A percentile compares a stretch with the other conserved stretches of the same genome.
Evolutionary conservation across 1,284 basidiomycete genomes (phyloP).

Genomic region (Cystobasidium slooffiae): DNA sequence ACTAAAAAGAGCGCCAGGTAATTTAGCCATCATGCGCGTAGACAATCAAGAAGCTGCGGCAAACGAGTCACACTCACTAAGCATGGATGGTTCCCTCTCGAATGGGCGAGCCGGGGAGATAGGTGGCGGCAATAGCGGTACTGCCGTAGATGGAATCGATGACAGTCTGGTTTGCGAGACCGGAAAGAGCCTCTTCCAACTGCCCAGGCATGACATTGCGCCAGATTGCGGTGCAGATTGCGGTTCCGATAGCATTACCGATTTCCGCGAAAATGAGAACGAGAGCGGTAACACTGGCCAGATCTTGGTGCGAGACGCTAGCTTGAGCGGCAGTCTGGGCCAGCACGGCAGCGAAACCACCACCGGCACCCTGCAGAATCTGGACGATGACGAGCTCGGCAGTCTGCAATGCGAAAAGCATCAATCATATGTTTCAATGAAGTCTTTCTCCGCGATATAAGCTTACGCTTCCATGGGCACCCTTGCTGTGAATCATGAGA

Average conservation of each 20-base stretch:
- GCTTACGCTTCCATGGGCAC: conserved; percentile 46
- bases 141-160: conserved; percentile 53
- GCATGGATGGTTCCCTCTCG: conserved; percentile 54
- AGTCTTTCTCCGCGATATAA: neutral
- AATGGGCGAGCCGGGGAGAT: conserved; percentile 53
- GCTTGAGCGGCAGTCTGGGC: conserved; percentile 79
- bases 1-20: conserved; percentile 25
- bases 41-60: neutral
- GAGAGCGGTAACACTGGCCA: conserved; percentile 79
- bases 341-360: conserved; percentile 73
- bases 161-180: conserved; percentile 52
- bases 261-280: conserved; percentile 79
- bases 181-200: conserved; percentile 63
- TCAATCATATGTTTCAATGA: neutral
- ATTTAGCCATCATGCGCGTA: neutral
- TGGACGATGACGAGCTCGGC: conserved; percentile 60
- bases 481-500: conserved; percentile 63
- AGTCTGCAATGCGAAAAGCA: conserved; percentile 48
- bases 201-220: conserved; percentile 66
- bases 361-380: conserved; percentile 75
- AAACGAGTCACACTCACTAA: conserved; percentile 34
- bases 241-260: conserved; percentile 72
- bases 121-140: conserved; percentile 55
- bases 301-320: conserved; percentile 67
- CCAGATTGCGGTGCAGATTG: conserved; percentile 66